A percentile compares a stretch with the other conserved stretches of the same genome.
Conservation (phyloP, 2,329 filamentous ascomycete genomes). For the Dryadomyces quercivorus region DNA sequence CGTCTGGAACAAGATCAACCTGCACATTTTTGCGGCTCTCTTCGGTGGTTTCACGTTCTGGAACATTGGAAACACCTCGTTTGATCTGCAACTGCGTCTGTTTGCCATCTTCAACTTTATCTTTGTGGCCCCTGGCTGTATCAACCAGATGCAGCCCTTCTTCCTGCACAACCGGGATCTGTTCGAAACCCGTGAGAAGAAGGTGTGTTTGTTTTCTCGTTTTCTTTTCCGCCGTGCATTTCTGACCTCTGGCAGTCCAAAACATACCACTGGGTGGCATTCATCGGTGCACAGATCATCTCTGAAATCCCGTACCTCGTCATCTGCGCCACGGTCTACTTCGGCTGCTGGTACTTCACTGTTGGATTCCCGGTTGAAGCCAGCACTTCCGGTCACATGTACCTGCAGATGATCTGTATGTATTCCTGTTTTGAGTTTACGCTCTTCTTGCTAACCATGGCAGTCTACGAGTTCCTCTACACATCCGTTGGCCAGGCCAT, state of each 20-base stretch:
- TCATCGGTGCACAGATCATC: conserved; percentile 52
- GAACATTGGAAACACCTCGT: conserved; percentile 40
- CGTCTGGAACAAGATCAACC: conserved; percentile 52
- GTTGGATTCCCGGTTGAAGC: conserved; percentile 37
- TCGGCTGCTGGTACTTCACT: conserved; percentile 29
- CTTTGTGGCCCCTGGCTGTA: conserved; percentile 55
- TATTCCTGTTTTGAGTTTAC: not conserved
- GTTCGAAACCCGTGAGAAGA: conserved; percentile 59
- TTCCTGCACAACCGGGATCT: conserved; percentile 56
- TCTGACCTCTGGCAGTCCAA: conserved; percentile 29
- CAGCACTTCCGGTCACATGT: conserved; percentile 27
- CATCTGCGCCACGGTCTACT: conserved; percentile 49
- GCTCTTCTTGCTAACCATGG: not conserved
- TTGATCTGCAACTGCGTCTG: conserved; percentile 60
- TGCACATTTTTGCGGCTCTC: conserved; percentile 49
- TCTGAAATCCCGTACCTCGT: conserved; percentile 53
- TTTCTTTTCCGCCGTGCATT: not conserved
- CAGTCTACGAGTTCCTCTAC: conserved; percentile 46
- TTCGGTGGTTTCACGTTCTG: conserved; percentile 49
- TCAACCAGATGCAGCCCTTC: conserved; percentile 58
- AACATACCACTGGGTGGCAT: conserved; percentile 57
- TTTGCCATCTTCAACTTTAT: conserved; percentile 60
- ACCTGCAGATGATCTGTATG: conserved; percentile 30
- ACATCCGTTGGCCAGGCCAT: conserved; percentile 50
- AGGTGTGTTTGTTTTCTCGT: conserved; percentile 15